Evolutionary conservation across 441 rosid species (phyloP).

Genomic region (Arabidopsis hybrid): DNA sequence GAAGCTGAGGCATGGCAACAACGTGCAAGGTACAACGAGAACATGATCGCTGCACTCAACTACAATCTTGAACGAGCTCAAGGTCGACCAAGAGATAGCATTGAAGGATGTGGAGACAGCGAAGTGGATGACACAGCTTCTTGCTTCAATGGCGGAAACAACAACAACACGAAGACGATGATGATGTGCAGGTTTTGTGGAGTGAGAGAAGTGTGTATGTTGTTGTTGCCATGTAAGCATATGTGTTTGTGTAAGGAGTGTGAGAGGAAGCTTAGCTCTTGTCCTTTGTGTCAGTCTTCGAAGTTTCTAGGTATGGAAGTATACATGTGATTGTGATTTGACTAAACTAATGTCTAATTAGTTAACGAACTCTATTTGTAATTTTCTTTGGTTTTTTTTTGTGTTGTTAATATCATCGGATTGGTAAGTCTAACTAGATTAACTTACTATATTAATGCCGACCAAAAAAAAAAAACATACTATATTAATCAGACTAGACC

Average conservation of each 20-base stretch:
- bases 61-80: constrained; percentile 73
- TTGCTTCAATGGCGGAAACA: constrained; percentile 73
- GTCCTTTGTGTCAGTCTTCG: constrained; percentile 82
- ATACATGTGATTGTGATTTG: constrained; percentile 55
- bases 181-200: constrained; percentile 82
- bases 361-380: constrained; percentile 36
- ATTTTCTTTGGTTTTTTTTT: neutral
- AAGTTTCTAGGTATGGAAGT: constrained; percentile 84
- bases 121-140: constrained; percentile 94
- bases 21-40: constrained; percentile 72
- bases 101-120: constrained; percentile 95
- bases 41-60: constrained; percentile 72
- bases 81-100: constrained; percentile 71
- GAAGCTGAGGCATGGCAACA: constrained; percentile 90
- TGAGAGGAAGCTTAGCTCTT: constrained; percentile 80
- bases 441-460: too few species aligned
- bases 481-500: neutral
- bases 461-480: too few species aligned
- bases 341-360: constrained; percentile 30
- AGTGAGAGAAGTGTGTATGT: constrained; percentile 75
- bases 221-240: constrained; percentile 95
- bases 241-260: constrained; percentile 93
- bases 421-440: neutral
- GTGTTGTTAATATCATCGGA: constrained; percentile 8
- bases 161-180: constrained; percentile 51